These are phyloP conservation scores for Hagleromyces aurorensis DNA, from an alignment of 805 yeast species.

Conservation along the genomic window DNA sequence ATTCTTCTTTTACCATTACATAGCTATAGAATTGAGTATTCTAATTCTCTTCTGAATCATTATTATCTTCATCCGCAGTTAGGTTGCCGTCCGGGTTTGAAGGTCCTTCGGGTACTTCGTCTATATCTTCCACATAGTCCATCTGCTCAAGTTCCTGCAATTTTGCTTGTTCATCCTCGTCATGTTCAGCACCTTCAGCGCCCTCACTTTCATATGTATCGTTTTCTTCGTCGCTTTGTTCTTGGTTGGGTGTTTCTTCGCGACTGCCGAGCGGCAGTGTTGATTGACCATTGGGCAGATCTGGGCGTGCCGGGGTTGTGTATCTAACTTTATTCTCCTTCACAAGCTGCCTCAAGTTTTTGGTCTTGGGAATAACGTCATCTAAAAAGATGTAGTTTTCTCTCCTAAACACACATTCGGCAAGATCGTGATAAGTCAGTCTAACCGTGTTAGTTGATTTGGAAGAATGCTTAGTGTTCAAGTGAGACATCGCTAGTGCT, in stretches of 20 bases:
- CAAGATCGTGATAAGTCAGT: constrained; percentile 18
- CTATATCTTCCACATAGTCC: constrained; percentile 16
- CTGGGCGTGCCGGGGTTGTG: constrained; percentile 7
- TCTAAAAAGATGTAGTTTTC: constrained; percentile 19
- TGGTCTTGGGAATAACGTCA: constrained; percentile 21
- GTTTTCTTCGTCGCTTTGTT: constrained; percentile 4
- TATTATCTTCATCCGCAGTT: too few species aligned
- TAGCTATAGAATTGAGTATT: too few species aligned
- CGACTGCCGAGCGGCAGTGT: constrained; percentile 11
- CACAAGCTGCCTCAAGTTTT: constrained; percentile 15
- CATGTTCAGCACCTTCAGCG: constrained; percentile 4
- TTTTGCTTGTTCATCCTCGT: constrained; percentile 5
- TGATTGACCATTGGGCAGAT: constrained; percentile 9
- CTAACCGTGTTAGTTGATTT: constrained; percentile 11
- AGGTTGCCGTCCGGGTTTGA: too few species aligned
- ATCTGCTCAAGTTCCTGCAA: constrained; percentile 15
- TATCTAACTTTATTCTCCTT: constrained; percentile 19
- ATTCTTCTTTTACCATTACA: too few species aligned
- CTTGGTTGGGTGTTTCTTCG: constrained; percentile 4
- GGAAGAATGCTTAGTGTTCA: constrained; percentile 6
- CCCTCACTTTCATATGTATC: not conserved
- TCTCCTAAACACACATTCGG: constrained; percentile 14
- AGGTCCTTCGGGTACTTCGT: constrained; percentile 5
- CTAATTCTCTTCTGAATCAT: too few species aligned
- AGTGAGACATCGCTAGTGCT: constrained; percentile 16